Base-by-base conservation (phyloP, 768 basidiomycete species). In the Heimioporus sp. region DNA sequence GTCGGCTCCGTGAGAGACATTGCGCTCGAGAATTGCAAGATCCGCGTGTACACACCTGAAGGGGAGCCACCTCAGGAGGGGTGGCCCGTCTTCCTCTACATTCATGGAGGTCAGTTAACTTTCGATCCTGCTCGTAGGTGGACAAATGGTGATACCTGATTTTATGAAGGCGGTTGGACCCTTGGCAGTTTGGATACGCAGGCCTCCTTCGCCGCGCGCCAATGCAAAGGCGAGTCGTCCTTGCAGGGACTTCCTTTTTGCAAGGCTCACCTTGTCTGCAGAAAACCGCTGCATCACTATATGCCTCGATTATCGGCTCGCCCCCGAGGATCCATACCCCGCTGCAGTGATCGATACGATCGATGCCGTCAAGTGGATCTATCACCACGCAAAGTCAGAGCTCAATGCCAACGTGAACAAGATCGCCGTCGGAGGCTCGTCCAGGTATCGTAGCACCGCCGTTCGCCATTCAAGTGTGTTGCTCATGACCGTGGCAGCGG, bases 51-150 rank as follows among this genome's bases (percentile, higher is more conserved):
- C 63, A 83, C 80, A 1, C 87, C 87, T 0, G 73, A 80, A 40
- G 80, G 81, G 0, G 39, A 51, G 0, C 56, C 71, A 0, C 83
- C 85, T 0, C 59, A 58, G 2, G 68, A 66, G 2, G 86, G 86
- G 7, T 87, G 86, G 86, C 86, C 85, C 0, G 78, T 83, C 2
- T 78, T 88, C 49, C 76, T 89, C 17, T 89, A 77, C 72, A 85
- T 84, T 61, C 87, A 88, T 55, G 87, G 87, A 52, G 87, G 86
- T 80, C 46, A 31, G 75, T 48, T 28, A 6, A 6, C 3, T 5
- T 24, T 24, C 24, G 5, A 24, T 24, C 24, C 24, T 3, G 24
- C 24, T 28, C 24, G 24, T 7, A 6, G 24, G 7, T 28, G 24
- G 24, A 3, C 5, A 28, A 28, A 28, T 28, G 5, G 12, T 17